Base-by-base conservation (phyloP, 768 basidiomycete genomes). In the Lactifluus echinatus region DNA sequence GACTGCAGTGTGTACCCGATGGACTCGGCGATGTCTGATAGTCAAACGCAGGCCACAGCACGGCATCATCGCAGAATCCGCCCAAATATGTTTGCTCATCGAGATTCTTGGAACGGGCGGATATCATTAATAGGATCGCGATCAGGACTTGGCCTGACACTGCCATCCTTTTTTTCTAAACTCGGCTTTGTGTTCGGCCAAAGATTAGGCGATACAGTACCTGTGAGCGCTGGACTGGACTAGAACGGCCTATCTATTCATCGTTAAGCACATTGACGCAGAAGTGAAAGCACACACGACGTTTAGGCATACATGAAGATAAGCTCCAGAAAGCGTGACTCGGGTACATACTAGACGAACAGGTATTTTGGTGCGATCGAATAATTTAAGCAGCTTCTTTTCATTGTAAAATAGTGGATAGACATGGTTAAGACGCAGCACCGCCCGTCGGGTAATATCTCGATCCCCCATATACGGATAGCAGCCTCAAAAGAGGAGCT, bases 401-500 rank as follows among this genome's bases (percentile, higher is more conserved):
- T n/a, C n/a, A n/a, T n/a, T n/a, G n/a, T n/a, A n/a, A 28, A 53
- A 47, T 53, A 57, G 31, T 51, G 10, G 43, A 53, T 45, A 42
- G 23, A 28, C 55, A 55, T n/a, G 33, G 15, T 29, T 55, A 29
- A 56, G 15, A 24, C 39, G 50, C 19, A 57, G 29, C 29, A 52
- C 28, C 21, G 42, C 42, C 23, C 39, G 6, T 15, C 37, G 36
- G 26, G 31, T 10, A 19, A 17, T 55, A 50, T 48, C 28, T 21
- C 17, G 39, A 28, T 15, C 21, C 28, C 29, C 28, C 33, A 17
- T n/a, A 45, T 34, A 33, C 11, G 28, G 21, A 48, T 33, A 29
- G 44, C 4, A 34, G 39, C 15, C 33, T 62, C 71, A 86, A 66
- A 87, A 80, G 66, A 92, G 72, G 60, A 89, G 69, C 70, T 89